These are phyloP conservation scores for Suillus brevipes DNA, from an alignment of 768 basidiomycete genomes.

Conservation along the genomic window DNA sequence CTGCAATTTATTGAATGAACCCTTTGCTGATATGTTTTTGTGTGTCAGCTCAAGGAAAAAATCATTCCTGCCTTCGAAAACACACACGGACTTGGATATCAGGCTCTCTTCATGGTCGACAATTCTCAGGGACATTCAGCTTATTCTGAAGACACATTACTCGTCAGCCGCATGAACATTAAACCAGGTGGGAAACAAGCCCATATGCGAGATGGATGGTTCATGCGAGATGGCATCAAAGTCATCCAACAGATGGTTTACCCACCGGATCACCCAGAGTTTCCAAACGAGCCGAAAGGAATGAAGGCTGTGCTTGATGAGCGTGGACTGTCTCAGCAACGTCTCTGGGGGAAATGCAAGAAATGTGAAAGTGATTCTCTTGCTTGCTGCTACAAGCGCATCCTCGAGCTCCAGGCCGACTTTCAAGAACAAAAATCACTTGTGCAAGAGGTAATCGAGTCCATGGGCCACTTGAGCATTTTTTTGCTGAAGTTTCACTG, in stretches of 20 bases:
- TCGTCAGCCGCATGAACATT: slow-evolving; percentile 23
- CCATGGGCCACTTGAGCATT: slow-evolving; percentile 26
- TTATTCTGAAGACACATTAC: slow-evolving; percentile 7
- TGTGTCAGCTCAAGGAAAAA: slow-evolving; percentile 14
- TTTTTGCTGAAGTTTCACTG: slow-evolving; percentile 33
- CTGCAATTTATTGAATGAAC: not conserved
- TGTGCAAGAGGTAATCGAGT: slow-evolving; percentile 27
- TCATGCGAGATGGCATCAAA: slow-evolving; percentile 22
- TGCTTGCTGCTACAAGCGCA: slow-evolving; percentile 32
- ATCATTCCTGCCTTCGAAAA: slow-evolving; percentile 17
- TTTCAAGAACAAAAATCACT: slow-evolving; percentile 25
- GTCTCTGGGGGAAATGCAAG: slow-evolving; percentile 12
- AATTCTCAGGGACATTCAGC: slow-evolving; percentile 42
- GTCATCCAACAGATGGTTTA: slow-evolving; percentile 33
- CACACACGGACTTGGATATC: slow-evolving; percentile 22
- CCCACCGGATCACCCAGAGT: slow-evolving; percentile 31
- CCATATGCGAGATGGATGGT: slow-evolving; percentile 32
- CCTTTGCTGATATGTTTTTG: slow-evolving; percentile 6
- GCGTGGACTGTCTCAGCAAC: slow-evolving; percentile 20
- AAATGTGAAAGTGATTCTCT: slow-evolving; percentile 4
- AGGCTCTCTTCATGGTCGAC: slow-evolving; percentile 40
- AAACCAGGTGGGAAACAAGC: slow-evolving; percentile 27
- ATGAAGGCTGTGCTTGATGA: slow-evolving; percentile 32
- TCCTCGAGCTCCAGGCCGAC: slow-evolving; percentile 30
- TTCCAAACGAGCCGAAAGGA: slow-evolving; percentile 34